These are phyloP conservation scores for Phytophthora fragariaefolia DNA, from an alignment of 352 stramenopile genomes.

Conservation along the genomic window DNA sequence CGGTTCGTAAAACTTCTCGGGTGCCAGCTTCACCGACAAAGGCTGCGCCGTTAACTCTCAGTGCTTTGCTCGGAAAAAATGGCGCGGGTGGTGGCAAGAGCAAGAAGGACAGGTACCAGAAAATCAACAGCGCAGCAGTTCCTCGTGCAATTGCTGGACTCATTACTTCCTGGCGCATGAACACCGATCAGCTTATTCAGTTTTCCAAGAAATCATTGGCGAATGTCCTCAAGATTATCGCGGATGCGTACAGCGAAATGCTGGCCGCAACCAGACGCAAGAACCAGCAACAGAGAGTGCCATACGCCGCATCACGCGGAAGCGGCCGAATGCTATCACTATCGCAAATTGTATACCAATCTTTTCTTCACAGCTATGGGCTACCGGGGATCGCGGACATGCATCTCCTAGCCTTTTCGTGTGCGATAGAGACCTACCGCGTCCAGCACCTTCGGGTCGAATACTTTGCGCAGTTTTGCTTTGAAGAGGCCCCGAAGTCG, in stretches of 20 bases:
- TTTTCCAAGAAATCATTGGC: slow-evolving; percentile 80
- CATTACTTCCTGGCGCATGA: slow-evolving; percentile 87
- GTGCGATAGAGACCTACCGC: slow-evolving; percentile 71
- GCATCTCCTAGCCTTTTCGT: slow-evolving; percentile 79
- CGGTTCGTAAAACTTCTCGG: slow-evolving; percentile 7
- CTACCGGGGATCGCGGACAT: slow-evolving; percentile 81
- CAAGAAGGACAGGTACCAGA: slow-evolving; percentile 77
- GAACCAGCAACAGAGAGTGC: slow-evolving; percentile 30
- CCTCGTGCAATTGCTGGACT: slow-evolving; percentile 64
- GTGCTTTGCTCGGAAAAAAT: slow-evolving; percentile 51
- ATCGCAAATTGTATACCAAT: slow-evolving; percentile 82
- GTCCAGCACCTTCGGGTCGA: slow-evolving; percentile 75
- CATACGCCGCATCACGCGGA: slow-evolving; percentile 29
- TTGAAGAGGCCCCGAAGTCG: slow-evolving; percentile 63
- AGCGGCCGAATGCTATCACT: slow-evolving; percentile 52
- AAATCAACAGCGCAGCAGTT: slow-evolving; percentile 74
- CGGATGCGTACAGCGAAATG: slow-evolving; percentile 79
- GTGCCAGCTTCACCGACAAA: slow-evolving; percentile 26
- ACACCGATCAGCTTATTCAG: slow-evolving; percentile 78
- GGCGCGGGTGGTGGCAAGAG: slow-evolving; percentile 9
- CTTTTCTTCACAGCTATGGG: slow-evolving; percentile 83
- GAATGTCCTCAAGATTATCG: slow-evolving; percentile 72
- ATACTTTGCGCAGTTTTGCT: slow-evolving; percentile 78
- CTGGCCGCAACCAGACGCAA: slow-evolving; percentile 66
- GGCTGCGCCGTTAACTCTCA: slow-evolving; percentile 53